These are phyloP conservation scores for Podospora didyma DNA, from an alignment of 495 filamentous ascomycete genomes.

Conservation along the genomic window DNA sequence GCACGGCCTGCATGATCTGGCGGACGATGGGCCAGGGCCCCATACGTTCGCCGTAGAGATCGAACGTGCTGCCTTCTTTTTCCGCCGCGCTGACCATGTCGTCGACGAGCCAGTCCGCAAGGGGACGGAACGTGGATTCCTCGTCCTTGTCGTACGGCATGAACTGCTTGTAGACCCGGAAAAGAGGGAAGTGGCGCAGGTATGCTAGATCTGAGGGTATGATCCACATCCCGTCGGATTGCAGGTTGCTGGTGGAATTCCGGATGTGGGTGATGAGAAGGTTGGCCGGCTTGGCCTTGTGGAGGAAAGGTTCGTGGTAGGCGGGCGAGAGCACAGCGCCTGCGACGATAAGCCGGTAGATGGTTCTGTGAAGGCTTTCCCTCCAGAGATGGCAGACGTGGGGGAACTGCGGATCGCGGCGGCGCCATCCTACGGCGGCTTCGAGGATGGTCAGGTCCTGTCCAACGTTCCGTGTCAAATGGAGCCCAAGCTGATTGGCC, in stretches of 20 bases:
- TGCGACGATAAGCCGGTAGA: background rate
- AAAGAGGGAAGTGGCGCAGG: background rate
- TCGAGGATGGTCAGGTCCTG: background rate
- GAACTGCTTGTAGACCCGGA: background rate
- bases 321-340: background rate
- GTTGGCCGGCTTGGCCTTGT: background rate
- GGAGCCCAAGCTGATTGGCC: background rate
- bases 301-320: conserved; percentile 1
- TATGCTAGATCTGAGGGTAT: background rate
- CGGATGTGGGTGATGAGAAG: background rate
- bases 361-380: conserved; percentile 1
- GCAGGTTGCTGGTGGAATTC: background rate
- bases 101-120: background rate
- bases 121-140: background rate
- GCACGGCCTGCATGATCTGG: background rate
- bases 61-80: background rate
- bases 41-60: background rate
- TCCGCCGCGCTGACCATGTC: background rate
- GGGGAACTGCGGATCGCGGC: background rate
- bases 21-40: background rate
- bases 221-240: background rate
- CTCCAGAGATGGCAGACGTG: background rate
- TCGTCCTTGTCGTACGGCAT: background rate
- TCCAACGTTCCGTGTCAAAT: too few relatives aligned
- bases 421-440: conserved; percentile 1